phyloP scores from a whole-genome alignment of 805 yeast species.

The Lachancea kluyveri region DNA sequence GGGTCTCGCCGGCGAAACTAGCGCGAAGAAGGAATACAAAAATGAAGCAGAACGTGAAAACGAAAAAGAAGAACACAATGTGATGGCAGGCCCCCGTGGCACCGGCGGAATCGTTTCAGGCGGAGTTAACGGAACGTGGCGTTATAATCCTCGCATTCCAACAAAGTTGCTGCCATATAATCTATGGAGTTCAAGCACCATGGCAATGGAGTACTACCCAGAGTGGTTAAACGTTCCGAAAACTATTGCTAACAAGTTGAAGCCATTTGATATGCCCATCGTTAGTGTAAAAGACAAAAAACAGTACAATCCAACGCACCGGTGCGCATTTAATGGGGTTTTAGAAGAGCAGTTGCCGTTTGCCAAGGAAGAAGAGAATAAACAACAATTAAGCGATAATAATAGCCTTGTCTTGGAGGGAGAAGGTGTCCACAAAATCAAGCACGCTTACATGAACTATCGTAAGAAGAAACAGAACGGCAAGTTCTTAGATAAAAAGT shows the following conservation, averaged over 20 bases:
- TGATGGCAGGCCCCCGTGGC: conserved; percentile 22
- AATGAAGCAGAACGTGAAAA: neutral
- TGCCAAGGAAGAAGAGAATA: too few relatives aligned
- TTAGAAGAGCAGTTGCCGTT: too few relatives aligned
- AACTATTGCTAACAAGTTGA: conserved; percentile 17
- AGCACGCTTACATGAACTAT: too few relatives aligned
- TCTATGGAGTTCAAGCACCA: conserved; percentile 24
- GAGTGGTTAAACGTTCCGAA: conserved; percentile 29
- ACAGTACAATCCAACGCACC: too few relatives aligned
- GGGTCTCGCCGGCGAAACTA: conserved; percentile 6
- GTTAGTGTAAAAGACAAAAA: too few relatives aligned
- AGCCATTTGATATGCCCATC: conserved; percentile 20
- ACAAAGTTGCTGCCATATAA: conserved; percentile 18
- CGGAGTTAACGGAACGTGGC: conserved; percentile 30
- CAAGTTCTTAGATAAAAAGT: conserved; percentile 4
- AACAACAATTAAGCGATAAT: too few relatives aligned
- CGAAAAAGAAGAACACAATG: conserved; percentile 4
- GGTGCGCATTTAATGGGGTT: too few relatives aligned
- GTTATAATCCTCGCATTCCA: conserved; percentile 22
- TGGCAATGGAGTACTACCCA: conserved; percentile 29
- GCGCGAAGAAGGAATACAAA: neutral
- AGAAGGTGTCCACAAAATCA: too few relatives aligned
- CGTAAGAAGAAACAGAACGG: too few relatives aligned
- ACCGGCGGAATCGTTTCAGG: conserved; percentile 27
- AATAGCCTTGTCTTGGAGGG: too few relatives aligned